Evolutionary conservation across 2,329 filamentous ascomycete species (phyloP).

Genomic region (Xylariaceae sp.): DNA sequence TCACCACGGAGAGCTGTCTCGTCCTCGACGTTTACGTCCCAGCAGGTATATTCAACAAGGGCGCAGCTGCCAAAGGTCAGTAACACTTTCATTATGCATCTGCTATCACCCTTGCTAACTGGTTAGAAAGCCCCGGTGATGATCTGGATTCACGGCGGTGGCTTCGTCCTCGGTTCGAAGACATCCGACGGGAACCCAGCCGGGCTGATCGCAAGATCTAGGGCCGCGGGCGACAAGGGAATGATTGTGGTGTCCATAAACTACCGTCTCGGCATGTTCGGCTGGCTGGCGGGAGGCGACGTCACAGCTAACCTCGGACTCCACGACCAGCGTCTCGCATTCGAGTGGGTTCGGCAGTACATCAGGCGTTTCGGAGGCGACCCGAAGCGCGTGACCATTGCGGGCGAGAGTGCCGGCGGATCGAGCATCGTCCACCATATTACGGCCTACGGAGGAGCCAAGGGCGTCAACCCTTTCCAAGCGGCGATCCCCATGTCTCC

Average conservation of each 20-base stretch:
- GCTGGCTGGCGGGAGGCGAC: conserved; percentile 20
- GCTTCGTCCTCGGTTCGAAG: conserved; percentile 24
- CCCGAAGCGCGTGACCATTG: conserved; percentile 31
- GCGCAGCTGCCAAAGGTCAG: conserved; percentile 7
- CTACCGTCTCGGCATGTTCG: conserved; percentile 24
- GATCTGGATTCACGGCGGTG: conserved; percentile 26
- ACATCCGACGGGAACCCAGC: conserved; percentile 16
- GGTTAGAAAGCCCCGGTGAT: conserved; percentile 18
- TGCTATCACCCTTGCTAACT: neutral
- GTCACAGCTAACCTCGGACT: conserved; percentile 42
- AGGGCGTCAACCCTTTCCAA: conserved; percentile 14
- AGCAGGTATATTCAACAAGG: conserved; percentile 10
- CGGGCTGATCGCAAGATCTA: conserved; percentile 18
- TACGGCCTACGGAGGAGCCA: conserved; percentile 38
- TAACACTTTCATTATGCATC: neutral
- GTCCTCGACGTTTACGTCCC: conserved; percentile 22
- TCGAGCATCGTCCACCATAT: conserved; percentile 44
- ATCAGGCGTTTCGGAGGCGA: conserved; percentile 43
- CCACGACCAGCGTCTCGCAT: conserved; percentile 41
- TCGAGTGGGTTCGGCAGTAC: conserved; percentile 45
- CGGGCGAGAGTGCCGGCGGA: conserved; percentile 47
- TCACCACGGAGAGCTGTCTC: conserved; percentile 24
- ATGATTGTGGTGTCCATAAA: conserved; percentile 23
- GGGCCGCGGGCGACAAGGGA: conserved; percentile 6
- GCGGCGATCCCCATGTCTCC: conserved; percentile 22